Conservation (phyloP, 495 filamentous ascomycete genomes). For the Xylaria curta region DNA sequence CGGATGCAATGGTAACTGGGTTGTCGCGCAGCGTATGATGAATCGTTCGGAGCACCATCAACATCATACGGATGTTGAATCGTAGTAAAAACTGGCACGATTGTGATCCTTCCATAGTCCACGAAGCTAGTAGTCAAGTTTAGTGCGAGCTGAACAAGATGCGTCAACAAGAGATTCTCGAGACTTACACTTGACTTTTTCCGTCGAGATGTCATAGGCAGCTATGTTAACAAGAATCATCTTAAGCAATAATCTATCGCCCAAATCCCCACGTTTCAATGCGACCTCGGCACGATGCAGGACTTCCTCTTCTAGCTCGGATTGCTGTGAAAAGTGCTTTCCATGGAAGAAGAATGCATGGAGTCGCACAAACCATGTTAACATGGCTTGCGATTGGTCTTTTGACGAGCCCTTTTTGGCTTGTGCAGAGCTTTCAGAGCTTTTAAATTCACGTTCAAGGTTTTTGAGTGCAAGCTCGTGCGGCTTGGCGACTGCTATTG, state of each 20-base stretch:
- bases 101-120: constrained; percentile 51
- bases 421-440: constrained; percentile 45
- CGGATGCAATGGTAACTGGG: constrained; percentile 18
- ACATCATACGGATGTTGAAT: constrained; percentile 83
- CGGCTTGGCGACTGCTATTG: constrained; percentile 72
- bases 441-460: constrained; percentile 81
- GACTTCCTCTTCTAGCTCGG: constrained; percentile 87
- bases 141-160: constrained; percentile 26
- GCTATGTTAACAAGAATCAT: constrained; percentile 86
- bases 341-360: constrained; percentile 86
- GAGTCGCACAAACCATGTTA: constrained; percentile 84
- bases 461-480: constrained; percentile 75
- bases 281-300: constrained; percentile 75
- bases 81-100: constrained; percentile 76
- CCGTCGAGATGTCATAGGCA: constrained; percentile 73
- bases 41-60: constrained; percentile 76
- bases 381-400: constrained; percentile 54
- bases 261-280: constrained; percentile 67
- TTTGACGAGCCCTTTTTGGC: constrained; percentile 31
- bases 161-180: constrained; percentile 20
- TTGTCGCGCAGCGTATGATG: constrained; percentile 67
- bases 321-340: constrained; percentile 68
- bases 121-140: constrained; percentile 38
- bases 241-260: constrained; percentile 66
- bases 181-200: constrained; percentile 65